These are phyloP conservation scores for Fomitopsis palustris DNA, from an alignment of 1,284 basidiomycete genomes.

Conservation along the genomic window DNA sequence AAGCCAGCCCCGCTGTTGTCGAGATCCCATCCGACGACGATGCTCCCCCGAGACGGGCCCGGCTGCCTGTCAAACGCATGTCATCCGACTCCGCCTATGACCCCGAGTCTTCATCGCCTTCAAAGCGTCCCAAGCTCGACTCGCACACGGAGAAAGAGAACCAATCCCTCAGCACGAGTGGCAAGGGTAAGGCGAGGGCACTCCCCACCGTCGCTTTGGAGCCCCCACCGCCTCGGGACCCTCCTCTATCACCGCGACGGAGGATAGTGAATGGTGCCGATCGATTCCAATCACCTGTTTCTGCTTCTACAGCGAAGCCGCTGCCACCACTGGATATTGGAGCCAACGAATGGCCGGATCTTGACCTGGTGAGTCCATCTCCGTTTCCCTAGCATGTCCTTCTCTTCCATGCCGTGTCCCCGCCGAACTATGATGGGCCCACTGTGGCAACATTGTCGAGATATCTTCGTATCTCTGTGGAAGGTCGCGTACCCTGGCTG, in stretches of 20 bases:
- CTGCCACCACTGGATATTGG: background rate
- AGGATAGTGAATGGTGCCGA: background rate
- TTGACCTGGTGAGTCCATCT: constrained; percentile 11
- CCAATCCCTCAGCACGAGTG: constrained; percentile 8
- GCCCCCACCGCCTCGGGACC: background rate
- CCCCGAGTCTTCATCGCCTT: constrained; percentile 5
- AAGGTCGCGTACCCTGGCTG: too few species aligned
- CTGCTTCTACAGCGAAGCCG: background rate
- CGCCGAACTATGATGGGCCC: too few species aligned
- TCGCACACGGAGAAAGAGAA: constrained; percentile 27
- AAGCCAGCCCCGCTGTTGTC: constrained; percentile 12
- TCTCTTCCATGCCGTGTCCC: too few species aligned
- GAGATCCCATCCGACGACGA: constrained; percentile 20
- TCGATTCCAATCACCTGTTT: background rate
- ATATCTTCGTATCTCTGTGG: too few species aligned
- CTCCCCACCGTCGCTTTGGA: background rate
- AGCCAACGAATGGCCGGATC: constrained; percentile 12
- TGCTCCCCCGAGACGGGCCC: constrained; percentile 14
- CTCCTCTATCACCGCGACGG: background rate
- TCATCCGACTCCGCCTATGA: constrained; percentile 19
- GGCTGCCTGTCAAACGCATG: constrained; percentile 24
- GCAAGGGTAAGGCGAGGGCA: constrained; percentile 26
- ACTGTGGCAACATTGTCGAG: too few species aligned
- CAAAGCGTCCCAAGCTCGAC: constrained; percentile 24
- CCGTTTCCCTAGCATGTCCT: too few species aligned